phyloP scores from a whole-genome alignment of 371 early-diverging fungal genomes.

The Actinomucor elegans region DNA sequence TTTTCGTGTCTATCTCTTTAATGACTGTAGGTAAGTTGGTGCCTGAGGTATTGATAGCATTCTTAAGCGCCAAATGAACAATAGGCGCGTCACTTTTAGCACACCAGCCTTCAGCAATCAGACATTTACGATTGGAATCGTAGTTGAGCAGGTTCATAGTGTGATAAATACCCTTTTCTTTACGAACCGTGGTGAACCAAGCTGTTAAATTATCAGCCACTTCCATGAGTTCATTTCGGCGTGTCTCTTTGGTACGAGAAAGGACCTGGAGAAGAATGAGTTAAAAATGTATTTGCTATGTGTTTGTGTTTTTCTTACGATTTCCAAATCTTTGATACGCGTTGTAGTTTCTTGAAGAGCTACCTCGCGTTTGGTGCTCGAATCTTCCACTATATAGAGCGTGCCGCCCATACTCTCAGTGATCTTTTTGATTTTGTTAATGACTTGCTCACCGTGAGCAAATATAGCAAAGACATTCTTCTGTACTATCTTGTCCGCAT shows the following conservation, averaged over 20 bases:
- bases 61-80: slow-evolving; percentile 77
- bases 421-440: slow-evolving; percentile 89
- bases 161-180: slow-evolving; percentile 95
- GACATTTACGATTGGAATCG: slow-evolving; percentile 85
- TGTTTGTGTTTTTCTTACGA: slow-evolving; percentile 14
- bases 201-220: slow-evolving; percentile 77
- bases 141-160: slow-evolving; percentile 93
- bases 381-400: slow-evolving; percentile 83
- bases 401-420: slow-evolving; percentile 94
- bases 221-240: slow-evolving; percentile 74
- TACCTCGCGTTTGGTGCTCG: slow-evolving; percentile 76
- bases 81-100: slow-evolving; percentile 75
- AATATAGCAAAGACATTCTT: slow-evolving; percentile 96
- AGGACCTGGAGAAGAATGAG: slow-evolving; percentile 61
- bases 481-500: slow-evolving; percentile 70
- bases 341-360: slow-evolving; percentile 67
- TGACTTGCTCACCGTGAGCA: slow-evolving; percentile 89
- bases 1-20: slow-evolving; percentile 78
- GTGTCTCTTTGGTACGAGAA: slow-evolving; percentile 77
- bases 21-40: slow-evolving; percentile 87
- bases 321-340: slow-evolving; percentile 44
- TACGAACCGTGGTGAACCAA: slow-evolving; percentile 88
- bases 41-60: slow-evolving; percentile 61
- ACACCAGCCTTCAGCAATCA: slow-evolving; percentile 98
- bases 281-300: neutral